Evolutionary conservation across 2,329 filamentous ascomycete genomes (phyloP), one percentile per base, ranked within the genome.

Genomic region (Colletotrichum sp.): DNA sequence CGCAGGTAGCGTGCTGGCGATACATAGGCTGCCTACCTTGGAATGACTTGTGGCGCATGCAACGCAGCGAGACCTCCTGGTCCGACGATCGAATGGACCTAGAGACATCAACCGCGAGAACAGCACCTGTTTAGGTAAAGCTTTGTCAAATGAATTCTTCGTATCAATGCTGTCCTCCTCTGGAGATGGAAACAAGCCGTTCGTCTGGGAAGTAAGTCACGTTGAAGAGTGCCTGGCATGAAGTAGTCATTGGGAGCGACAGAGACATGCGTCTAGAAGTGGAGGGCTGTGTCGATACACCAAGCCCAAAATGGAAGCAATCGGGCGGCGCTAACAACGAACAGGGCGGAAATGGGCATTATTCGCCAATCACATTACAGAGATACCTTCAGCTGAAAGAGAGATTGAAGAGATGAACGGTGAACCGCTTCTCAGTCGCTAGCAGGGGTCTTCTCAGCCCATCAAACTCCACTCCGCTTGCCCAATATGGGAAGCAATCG

Each of bases 61-160:
- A 28, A 78, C 66, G 36, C 84, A 85, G 13, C 83, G 80, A 3
- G 80, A 84, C 34, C 81, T 79, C 68, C 79, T 83, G 63, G 79
- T 82, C 4, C 84, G 81, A 2, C 78, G 63, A 67, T 85, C 84
- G 44, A 85, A 85, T 3, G 83, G 84, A 0, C 84, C 84, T 1
- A 84, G 49, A 30, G 79, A 77, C 81, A 83, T 83, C 34, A 36
- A 16, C 15, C 8, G 65, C 52, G 21, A 39, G 26, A 55, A 21
- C 24, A 24, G 12, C 9, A 10, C 13, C 9, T 21, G 9, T 32
- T n/a, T 55, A 16, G 34, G 12, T 28, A 55, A 16, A 52, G 26
- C 21, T n/a, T 6, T 68, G 3, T 8, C 8, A 1, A 4, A 5
- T 10, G 5, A 6, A 7, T 3, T 12, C 5, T 12, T 8, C 32